phyloP scores from a whole-genome alignment of 768 basidiomycete species.

The Ramaria rubella region DNA sequence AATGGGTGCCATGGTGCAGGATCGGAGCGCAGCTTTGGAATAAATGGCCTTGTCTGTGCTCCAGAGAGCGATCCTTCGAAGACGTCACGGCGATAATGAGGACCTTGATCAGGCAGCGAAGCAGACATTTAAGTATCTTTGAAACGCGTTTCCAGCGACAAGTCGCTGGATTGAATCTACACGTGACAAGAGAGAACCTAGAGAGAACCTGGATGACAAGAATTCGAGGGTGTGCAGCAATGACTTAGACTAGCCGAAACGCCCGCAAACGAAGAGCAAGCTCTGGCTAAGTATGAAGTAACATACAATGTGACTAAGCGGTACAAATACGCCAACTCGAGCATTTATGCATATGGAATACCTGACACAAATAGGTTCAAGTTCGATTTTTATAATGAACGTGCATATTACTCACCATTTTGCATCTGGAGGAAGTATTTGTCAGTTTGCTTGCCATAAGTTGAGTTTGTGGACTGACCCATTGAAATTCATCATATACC shows the following conservation, averaged over 20 bases:
- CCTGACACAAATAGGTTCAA: neutral
- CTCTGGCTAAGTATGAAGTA: neutral
- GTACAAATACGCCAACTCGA: neutral
- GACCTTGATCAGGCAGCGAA: neutral
- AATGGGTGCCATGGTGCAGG: slow-evolving; percentile 31
- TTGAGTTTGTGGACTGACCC: slow-evolving; percentile 59
- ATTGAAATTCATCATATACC: slow-evolving; percentile 93
- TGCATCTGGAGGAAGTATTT: slow-evolving; percentile 32
- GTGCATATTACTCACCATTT: slow-evolving; percentile 32
- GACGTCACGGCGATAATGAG: slow-evolving; percentile 40
- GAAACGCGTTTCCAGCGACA: neutral
- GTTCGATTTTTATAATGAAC: neutral
- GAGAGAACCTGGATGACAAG: neutral
- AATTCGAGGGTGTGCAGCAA: neutral
- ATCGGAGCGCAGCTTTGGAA: slow-evolving; percentile 57
- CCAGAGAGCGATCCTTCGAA: slow-evolving; percentile 49
- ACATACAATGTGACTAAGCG: neutral
- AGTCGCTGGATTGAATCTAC: neutral
- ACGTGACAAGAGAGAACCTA: neutral
- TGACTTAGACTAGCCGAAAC: neutral
- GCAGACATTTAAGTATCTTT: neutral
- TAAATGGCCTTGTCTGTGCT: slow-evolving; percentile 45
- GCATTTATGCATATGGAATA: slow-evolving; percentile 8
- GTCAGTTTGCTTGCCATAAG: too few relatives aligned
- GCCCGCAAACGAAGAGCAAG: neutral